Evolutionary conservation across 352 stramenopile species (phyloP), one percentile per base, ranked within the genome.

Genomic region (Globisporangium paddicum): DNA sequence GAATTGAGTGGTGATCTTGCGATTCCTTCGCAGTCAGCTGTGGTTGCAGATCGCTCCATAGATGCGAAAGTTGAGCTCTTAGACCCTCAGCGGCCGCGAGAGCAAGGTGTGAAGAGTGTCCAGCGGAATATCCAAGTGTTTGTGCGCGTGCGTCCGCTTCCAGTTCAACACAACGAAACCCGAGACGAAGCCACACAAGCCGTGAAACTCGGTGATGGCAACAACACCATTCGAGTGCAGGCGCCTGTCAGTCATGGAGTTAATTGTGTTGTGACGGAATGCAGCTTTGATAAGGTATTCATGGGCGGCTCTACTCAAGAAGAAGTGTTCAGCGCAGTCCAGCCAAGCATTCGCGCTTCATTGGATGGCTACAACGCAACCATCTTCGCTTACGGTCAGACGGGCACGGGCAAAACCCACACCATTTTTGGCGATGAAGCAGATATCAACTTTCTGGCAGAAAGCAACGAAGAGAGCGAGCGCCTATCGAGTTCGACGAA

Each of bases 361-460:
- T 51, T 98, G 16, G 70, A 87, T 23, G 90, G 90, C 18, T 95
- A 86, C 55, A 98, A 97, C 59, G 82, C 82, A 7, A 98, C 89
- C 2, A 72, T 98, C 14, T 97, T 98, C 54, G 87, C 86, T 1
- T 98, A 98, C 55, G 90, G 92, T 10, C 86, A 95, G 61, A 98
- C 91, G 0, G 88, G 87, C 2, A 93, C 86, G 5, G 93, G 91
- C 7, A 98, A 98, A 60, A 97, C 92, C 0, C 83, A 97, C 67
- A 98, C 91, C 18, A 90, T 98, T 42, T 93, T 95, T 52, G 92
- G 92, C 2, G 68, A 75, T 38, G 72, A 82, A 35, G 58, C 66
- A 19, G 62, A 57, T n/a, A 38, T 35, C 19, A 49, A 1, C 11
- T 38, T 50, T 10, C 34, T 26, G 14, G 54, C 9, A 37, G 45